These are phyloP conservation scores for Seiridium unicorne DNA, from an alignment of 2,329 filamentous ascomycete genomes.

Conservation along the genomic window DNA sequence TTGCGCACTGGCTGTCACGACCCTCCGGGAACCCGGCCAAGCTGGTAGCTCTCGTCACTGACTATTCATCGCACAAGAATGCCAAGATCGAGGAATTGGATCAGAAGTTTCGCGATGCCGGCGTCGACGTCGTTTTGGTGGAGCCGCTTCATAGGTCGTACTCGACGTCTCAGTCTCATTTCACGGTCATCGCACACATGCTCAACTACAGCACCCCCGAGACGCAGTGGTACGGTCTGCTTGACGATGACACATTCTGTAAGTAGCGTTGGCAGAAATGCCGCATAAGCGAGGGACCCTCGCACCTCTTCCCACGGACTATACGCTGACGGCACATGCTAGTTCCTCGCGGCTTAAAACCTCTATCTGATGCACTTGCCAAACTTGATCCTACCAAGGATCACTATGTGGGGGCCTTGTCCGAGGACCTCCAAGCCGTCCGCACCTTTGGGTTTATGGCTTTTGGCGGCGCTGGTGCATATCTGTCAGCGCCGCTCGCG, in stretches of 20 bases:
- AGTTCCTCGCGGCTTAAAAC: conserved; percentile 46
- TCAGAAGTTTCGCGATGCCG: conserved; percentile 28
- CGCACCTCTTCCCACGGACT: too few relatives aligned
- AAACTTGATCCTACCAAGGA: conserved; percentile 46
- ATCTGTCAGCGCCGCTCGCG: conserved; percentile 53
- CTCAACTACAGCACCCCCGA: conserved; percentile 38
- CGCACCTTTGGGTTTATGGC: conserved; percentile 56
- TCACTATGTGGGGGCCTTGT: conserved; percentile 55
- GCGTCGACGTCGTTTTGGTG: conserved; percentile 32
- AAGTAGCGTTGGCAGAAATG: background rate
- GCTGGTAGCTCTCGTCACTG: conserved; percentile 50
- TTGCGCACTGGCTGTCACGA: conserved; percentile 54
- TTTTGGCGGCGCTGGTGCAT: conserved; percentile 60
- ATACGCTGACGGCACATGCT: background rate
- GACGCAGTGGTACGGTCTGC: conserved; percentile 54
- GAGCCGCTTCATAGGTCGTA: conserved; percentile 31
- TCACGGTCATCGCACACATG: conserved; percentile 52
- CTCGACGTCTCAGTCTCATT: conserved; percentile 54
- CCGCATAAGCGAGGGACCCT: too few relatives aligned
- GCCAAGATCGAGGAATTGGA: conserved; percentile 30
- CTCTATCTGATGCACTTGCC: conserved; percentile 44
- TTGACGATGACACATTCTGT: conserved; percentile 64
- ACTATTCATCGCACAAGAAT: conserved; percentile 31
- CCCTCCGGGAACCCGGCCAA: conserved; percentile 40
- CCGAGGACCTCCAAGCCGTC: conserved; percentile 53